Base-by-base conservation (phyloP, 306 rosid genomes). In the Neltuma alba region DNA sequence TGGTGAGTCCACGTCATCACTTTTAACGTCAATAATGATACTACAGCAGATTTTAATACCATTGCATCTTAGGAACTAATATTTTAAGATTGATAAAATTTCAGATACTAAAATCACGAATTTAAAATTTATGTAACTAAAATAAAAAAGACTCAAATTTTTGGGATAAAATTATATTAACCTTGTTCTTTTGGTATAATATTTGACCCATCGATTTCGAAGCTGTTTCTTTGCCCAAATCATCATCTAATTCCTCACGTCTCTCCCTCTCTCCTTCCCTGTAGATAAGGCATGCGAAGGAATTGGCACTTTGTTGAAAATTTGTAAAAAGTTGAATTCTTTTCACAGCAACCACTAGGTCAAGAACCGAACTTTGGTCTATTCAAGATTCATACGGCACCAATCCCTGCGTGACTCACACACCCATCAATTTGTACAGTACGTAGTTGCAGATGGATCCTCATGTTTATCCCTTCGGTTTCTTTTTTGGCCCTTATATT, bases 221-320 rank as follows among this genome's bases (percentile, higher is more conserved):
- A n/a, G n/a, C 37, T 80, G 20, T 65, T 81, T 66, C 27, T 74
- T 81, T 6, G 60, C 66, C 52, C 2, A 27, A 20, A 27, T 3
- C 15, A 27, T 3, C n/a, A 36, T 28, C 62, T 23, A 75, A 34
- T 40, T 68, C 76, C 63, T 13, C 57, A 81, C 74, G 80, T 23
- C 80, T 81, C 76, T 81, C 63, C 31, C 62, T 15, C 37, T 62
- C 70, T 30, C 60, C 21, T n/a, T 73, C 50, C 6, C 31, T 28
- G 31, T 58, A 14, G 42, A 27, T 54, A 54, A 23, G 10, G 70
- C 60, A 21, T 18, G 76, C 34, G n/a, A 62, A n/a, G 31, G 7
- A 36, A 31, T n/a, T n/a, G 33, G 72, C 16, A 1, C 1, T 40
- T 40, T 40, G 36, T 40, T 41, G 44, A 50, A 62, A 62, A n/a